These are phyloP conservation scores for Trametes cubensis DNA, from an alignment of 768 basidiomycete genomes.

Conservation along the genomic window DNA sequence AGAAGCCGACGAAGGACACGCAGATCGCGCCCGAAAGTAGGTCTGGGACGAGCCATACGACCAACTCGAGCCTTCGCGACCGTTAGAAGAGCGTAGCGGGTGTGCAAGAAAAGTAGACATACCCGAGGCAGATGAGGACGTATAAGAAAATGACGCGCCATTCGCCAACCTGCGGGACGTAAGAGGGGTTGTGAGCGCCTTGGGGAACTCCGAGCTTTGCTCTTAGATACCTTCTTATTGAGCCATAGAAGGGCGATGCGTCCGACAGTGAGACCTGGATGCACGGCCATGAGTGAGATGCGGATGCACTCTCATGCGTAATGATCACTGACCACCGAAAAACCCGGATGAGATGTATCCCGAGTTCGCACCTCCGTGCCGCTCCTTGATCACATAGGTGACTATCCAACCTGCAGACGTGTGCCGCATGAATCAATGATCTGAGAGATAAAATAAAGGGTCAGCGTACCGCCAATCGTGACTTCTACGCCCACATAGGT, in stretches of 20 bases:
- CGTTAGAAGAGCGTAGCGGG: background rate
- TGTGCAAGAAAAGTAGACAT: conserved; percentile 13
- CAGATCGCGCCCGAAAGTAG: conserved; percentile 55
- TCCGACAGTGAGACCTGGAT: conserved; percentile 52
- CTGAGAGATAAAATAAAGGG: background rate
- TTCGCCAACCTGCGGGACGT: conserved; percentile 40
- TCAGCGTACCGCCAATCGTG: conserved; percentile 42
- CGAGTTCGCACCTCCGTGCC: conserved; percentile 40
- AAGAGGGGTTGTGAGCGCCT: background rate
- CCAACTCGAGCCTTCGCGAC: conserved; percentile 50
- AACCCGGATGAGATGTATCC: conserved; percentile 49
- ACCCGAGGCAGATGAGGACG: conserved; percentile 40
- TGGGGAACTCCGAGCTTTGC: background rate
- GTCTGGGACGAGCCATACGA: conserved; percentile 59
- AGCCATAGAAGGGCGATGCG: conserved; percentile 55
- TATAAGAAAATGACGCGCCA: conserved; percentile 42
- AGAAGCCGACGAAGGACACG: conserved; percentile 56
- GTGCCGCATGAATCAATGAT: background rate
- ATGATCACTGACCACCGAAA: conserved; percentile 36
- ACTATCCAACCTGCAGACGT: conserved; percentile 47
- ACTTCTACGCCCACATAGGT: conserved; percentile 48
- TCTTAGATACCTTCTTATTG: conserved; percentile 41
- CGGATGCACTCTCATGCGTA: background rate
- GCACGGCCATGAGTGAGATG: background rate
- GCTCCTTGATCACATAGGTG: conserved; percentile 44